Base-by-base conservation (phyloP, 2,329 filamentous ascomycete species). In the Cladophialophora exuberans region DNA sequence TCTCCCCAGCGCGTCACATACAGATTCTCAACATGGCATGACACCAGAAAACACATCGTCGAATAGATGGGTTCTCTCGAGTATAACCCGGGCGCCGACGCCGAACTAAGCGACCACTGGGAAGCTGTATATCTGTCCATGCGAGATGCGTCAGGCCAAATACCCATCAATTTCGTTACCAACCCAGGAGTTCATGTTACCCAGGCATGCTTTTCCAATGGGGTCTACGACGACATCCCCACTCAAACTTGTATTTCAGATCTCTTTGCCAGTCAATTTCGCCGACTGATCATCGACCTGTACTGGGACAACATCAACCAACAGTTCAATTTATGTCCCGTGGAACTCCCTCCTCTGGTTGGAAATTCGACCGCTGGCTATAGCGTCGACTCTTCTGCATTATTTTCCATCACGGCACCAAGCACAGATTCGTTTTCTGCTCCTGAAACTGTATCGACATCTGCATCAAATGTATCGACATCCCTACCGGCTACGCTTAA, bases 151-250 rank as follows among this genome's bases (percentile, higher is more conserved):
- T 76, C 79, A 18, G 70, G 81, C 9, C 73, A 76, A 52, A 73
- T 87, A 5, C 85, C 85, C 2, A 79, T 88, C 63, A 85, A 87
- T 64, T 86, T 76, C 66, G 78, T 84, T 33, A 83, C 81, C 3
- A 69, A 73, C 13, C 80, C 84, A 7, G 81, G 78, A 1, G 75
- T 86, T 1, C 80, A 79, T 7, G 64, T 87, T 31, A 76, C 74
- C 1, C 74, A 79, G 23, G 83, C 82, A 7, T 88, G 85, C 66
- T 87, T 87, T 63, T 70, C 73, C 6, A 63, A 76, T 52, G 71
- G 74, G 5, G 69, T 74, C n/a, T 87, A 81, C 66, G 78, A 82
- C 59, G 74, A 79, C 62, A 68, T 72, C 23, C 73, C 74, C 3
- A 76, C 78, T 13, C 72, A 73, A 31, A 76, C 73, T 66, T 88